Percentiles rank a stretch among this genome's conserved stretches.
Conservation (phyloP, 2,329 filamentous ascomycete genomes). For the Ophiostoma populinum region DNA sequence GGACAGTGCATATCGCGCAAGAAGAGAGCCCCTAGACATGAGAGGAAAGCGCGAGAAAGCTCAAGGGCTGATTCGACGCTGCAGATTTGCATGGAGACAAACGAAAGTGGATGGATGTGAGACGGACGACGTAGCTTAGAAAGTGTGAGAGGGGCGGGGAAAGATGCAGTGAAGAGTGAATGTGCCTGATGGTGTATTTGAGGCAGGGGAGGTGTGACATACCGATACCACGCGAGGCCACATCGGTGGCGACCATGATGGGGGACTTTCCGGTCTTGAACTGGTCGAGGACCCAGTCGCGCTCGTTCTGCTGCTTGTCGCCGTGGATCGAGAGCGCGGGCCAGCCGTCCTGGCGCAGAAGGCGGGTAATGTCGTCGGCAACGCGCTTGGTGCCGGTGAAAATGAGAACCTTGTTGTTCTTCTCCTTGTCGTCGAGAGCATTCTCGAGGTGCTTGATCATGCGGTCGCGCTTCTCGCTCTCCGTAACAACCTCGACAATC, state of each 20-base stretch:
- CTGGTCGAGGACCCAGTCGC: conserved; percentile 97
- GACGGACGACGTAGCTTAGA: conserved; percentile 1
- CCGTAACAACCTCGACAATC: conserved; percentile 87
- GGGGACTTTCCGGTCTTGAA: conserved; percentile 99
- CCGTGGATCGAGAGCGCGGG: conserved; percentile 95
- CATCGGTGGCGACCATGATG: conserved; percentile 99
- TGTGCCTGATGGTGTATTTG: conserved; percentile 15
- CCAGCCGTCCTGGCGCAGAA: conserved; percentile 95
- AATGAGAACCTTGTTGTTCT: conserved; percentile 92
- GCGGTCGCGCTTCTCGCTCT: conserved; percentile 92
- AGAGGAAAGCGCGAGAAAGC: conserved; percentile 71
- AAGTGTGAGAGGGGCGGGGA: conserved; percentile 17
- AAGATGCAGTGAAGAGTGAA: conserved; percentile 23
- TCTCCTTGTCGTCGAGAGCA: conserved; percentile 85
- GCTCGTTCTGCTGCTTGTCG: conserved; percentile 98
- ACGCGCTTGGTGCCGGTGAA: conserved; percentile 92
- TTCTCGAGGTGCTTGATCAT: conserved; percentile 97
- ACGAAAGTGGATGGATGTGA: conserved; percentile 19
- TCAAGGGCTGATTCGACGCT: conserved; percentile 25
- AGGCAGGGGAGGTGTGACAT: conserved; percentile 39
- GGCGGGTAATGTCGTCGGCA: conserved; percentile 92
- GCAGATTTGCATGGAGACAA: conserved; percentile 11
- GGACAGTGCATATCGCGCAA: conserved; percentile 77
- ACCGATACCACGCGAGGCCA: conserved; percentile 99
- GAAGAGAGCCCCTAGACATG: conserved; percentile 73